Percentiles rank a stretch among this genome's conserved stretches.
phyloP scores from a whole-genome alignment of 345 rosid species.

The Dimocarpus longan region DNA sequence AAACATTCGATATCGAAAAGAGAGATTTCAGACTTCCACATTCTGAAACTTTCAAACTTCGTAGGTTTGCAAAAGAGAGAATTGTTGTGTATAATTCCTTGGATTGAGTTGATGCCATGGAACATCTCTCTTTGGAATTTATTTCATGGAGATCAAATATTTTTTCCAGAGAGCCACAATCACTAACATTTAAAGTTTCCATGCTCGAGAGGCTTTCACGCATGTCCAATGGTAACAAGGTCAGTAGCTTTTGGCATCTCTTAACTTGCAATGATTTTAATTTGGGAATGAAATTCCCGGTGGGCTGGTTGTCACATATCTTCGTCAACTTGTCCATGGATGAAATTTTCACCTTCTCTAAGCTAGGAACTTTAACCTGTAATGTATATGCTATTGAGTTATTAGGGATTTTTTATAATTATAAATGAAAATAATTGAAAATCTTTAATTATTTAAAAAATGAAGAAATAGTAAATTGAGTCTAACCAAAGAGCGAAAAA shows the following conservation, averaged over 20 bases:
- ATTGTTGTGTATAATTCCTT: not conserved
- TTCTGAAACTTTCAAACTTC: too few species aligned
- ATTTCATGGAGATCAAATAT: constrained; percentile 6
- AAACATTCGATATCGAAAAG: too few species aligned
- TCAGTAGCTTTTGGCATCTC: not conserved
- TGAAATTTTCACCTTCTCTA: not conserved
- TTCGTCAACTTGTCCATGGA: constrained; percentile 3
- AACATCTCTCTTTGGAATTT: not conserved
- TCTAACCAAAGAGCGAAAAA: not conserved
- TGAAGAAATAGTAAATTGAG: too few species aligned
- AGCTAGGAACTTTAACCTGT: constrained; percentile 22
- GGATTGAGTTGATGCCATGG: not conserved
- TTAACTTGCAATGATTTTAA: not conserved
- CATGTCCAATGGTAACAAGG: constrained; percentile 14
- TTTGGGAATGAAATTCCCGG: not conserved
- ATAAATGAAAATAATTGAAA: too few species aligned
- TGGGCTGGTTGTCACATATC: constrained; percentile 9
- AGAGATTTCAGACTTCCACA: too few species aligned
- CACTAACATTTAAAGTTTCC: not conserved
- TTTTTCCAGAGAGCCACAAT: constrained; percentile 13
- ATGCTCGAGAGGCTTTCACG: not conserved
- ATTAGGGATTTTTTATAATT: not conserved
- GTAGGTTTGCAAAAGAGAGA: too few species aligned
- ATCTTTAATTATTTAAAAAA: too few species aligned
- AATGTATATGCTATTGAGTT: not conserved